phyloP scores from a whole-genome alignment of 2,329 filamentous ascomycete species.

The Cadophora malorum region DNA sequence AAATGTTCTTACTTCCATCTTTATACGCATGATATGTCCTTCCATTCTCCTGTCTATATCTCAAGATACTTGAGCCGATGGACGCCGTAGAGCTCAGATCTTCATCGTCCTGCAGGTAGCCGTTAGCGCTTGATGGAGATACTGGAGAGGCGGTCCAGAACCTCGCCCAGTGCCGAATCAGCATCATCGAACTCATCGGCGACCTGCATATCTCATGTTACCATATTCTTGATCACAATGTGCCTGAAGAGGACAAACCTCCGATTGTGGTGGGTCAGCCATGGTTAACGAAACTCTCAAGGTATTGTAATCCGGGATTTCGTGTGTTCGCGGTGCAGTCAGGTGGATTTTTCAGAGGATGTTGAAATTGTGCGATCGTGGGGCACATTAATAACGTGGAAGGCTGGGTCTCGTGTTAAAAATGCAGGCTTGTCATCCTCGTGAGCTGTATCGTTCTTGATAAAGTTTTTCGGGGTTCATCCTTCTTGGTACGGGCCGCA shows the following conservation, averaged over 20 bases:
- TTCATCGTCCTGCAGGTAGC: conserved; percentile 8
- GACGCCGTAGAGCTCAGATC: conserved; percentile 29
- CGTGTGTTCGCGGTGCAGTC: background rate
- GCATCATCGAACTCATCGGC: conserved; percentile 18
- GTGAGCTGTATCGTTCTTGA: background rate
- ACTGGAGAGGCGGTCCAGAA: background rate
- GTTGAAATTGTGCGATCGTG: background rate
- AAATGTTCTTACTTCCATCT: conserved; percentile 16
- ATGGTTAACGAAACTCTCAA: background rate
- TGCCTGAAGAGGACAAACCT: background rate
- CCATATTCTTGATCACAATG: background rate
- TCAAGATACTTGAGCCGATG: conserved; percentile 45
- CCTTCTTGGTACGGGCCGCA: background rate
- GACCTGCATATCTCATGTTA: conserved; percentile 12
- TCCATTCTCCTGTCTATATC: conserved; percentile 46
- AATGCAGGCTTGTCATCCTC: background rate
- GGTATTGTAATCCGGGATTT: background rate
- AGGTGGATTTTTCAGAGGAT: background rate
- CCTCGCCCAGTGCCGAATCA: conserved; percentile 20
- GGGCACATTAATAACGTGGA: background rate
- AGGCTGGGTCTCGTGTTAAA: background rate
- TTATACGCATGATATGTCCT: conserved; percentile 35
- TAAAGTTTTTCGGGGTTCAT: background rate
- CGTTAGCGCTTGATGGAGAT: background rate
- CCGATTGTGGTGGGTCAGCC: background rate